Conservation (phyloP, 768 basidiomycete species). For the Leccinum truebloodii region DNA sequence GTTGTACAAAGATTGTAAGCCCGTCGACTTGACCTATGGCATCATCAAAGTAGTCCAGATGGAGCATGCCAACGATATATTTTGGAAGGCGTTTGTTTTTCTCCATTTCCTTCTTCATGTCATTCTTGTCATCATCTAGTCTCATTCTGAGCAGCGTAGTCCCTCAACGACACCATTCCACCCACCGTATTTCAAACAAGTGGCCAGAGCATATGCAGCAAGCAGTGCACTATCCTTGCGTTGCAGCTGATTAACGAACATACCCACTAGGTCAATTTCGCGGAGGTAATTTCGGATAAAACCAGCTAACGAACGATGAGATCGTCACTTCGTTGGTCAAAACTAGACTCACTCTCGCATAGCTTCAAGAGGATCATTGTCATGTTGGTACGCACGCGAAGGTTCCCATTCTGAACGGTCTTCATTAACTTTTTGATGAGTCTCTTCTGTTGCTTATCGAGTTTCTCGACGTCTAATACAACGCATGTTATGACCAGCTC, state of each 20-base stretch:
- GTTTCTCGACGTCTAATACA: conserved; percentile 7
- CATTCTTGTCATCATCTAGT: conserved; percentile 16
- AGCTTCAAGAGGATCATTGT: conserved; percentile 26
- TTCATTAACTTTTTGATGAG: conserved; percentile 16
- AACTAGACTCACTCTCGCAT: conserved; percentile 17
- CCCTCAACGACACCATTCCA: neutral
- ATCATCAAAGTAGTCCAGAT: conserved; percentile 26
- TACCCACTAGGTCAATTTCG: conserved; percentile 4
- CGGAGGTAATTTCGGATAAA: conserved; percentile 12
- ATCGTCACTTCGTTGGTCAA: neutral
- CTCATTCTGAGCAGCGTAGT: neutral
- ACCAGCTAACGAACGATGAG: conserved; percentile 9
- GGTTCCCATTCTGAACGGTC: neutral
- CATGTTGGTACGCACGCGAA: conserved; percentile 24
- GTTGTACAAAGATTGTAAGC: conserved; percentile 25
- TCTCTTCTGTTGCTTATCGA: conserved; percentile 1
- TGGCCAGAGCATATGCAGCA: conserved; percentile 22
- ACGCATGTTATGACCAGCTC: neutral
- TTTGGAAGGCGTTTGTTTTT: conserved; percentile 2
- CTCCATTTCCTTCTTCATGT: conserved; percentile 3
- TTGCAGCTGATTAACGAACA: conserved; percentile 22
- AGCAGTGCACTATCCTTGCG: conserved; percentile 18
- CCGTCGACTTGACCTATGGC: conserved; percentile 26
- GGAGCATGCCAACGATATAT: conserved; percentile 22
- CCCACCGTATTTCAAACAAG: conserved; percentile 20